Conservation (phyloP, 805 yeast genomes). For the Teunomyces panamensis region DNA sequence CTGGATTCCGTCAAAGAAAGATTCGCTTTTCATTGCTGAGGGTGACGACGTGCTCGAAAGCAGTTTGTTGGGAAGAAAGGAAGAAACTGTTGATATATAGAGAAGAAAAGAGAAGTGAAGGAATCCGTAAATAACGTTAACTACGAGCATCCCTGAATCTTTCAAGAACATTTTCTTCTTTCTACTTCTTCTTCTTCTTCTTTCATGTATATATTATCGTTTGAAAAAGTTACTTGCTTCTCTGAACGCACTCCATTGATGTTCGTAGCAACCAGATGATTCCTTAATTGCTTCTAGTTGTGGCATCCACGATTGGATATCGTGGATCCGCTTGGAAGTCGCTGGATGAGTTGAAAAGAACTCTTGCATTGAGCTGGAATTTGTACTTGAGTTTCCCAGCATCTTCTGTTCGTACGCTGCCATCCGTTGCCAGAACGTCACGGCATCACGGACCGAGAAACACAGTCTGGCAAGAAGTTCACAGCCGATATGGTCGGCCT, state of each 20-base stretch:
- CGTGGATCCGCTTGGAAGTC: conserved; percentile 64
- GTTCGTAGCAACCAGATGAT: conserved; percentile 35
- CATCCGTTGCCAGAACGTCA: conserved; percentile 84
- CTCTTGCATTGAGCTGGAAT: conserved; percentile 42
- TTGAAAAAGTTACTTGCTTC: conserved; percentile 7
- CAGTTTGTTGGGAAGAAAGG: conserved; percentile 4
- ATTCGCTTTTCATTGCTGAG: too few relatives aligned
- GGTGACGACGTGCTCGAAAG: conserved; percentile 3
- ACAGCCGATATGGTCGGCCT: conserved; percentile 93
- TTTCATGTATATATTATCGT: conserved; percentile 2
- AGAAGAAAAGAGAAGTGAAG: too few relatives aligned
- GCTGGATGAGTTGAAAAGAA: conserved; percentile 88
- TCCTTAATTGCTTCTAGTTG: conserved; percentile 47
- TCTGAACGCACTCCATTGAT: conserved; percentile 16
- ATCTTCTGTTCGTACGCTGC: conserved; percentile 33
- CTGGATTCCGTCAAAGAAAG: not conserved
- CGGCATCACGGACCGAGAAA: conserved; percentile 72
- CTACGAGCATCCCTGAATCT: too few relatives aligned
- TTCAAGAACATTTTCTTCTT: too few relatives aligned
- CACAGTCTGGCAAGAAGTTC: conserved; percentile 91
- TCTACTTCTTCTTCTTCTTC: too few relatives aligned
- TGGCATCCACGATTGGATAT: conserved; percentile 68
- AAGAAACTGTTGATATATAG: conserved; percentile 12
- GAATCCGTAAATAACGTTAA: too few relatives aligned
- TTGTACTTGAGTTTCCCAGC: conserved; percentile 29